Evolutionary conservation across 148 eudicot genomes (phyloP), one percentile per base, ranked within the genome.

Genomic region (Nyssa sinensis): DNA sequence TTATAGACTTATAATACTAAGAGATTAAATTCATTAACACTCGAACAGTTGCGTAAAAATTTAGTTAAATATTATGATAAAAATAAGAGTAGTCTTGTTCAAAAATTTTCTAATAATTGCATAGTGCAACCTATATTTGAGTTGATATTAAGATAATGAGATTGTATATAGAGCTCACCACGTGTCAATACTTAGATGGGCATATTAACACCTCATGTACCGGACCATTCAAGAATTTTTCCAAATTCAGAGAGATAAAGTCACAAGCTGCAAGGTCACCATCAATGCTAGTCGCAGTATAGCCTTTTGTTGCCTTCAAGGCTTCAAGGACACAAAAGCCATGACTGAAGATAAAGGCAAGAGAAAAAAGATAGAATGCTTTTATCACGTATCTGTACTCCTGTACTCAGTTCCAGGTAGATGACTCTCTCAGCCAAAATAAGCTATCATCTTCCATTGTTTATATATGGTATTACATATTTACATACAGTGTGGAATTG

Each of bases 281-380:
- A n/a, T n/a, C n/a, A n/a, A n/a, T n/a, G n/a, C n/a, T n/a, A n/a
- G n/a, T n/a, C n/a, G n/a, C n/a, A n/a, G n/a, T n/a, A n/a, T n/a
- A 35, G 64, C 24, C 68, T 80, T 76, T 65, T 49, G 65, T 61
- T 37, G 27, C 69, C 67, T 79, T 79, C 72, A 76, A 76, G 73
- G 66, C 78, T 77, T 74, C 30, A 62, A 81, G 25, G 53, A 72
- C 44, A 66, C 70, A 72, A 77, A n/a, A n/a, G n/a, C n/a, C n/a
- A n/a, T n/a, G n/a, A 55, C 66, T 61, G n/a, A 33, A 69, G n/a
- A 71, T 76, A 66, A 67, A 77, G 64, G 29, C 23, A 77, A 74
- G 27, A 51, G 16, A 5, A 8, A 66, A 29, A 55, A 55, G 21
- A 55, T 4, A 14, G 23, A 16, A n/a, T 51, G 23, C 70, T 35